Conservation (phyloP, 2,329 filamentous ascomycete species). For the Lizonia empirigonia region DNA sequence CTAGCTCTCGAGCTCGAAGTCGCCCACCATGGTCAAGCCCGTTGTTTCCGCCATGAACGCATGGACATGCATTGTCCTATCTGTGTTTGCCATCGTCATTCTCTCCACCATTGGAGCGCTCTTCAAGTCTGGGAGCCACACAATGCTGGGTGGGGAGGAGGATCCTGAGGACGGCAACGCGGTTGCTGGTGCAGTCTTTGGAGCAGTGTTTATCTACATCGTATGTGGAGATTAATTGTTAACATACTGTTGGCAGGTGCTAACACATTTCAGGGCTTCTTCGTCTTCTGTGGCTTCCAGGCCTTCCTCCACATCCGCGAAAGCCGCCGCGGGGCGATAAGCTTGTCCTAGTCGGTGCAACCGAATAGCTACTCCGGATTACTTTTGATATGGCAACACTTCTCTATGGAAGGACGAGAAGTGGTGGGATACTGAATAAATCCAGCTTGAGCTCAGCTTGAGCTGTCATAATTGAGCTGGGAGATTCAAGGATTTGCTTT, state of each 20-base stretch:
- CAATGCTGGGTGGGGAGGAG: conserved; percentile 76
- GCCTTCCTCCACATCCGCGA: conserved; percentile 84
- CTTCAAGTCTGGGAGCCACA: conserved; percentile 78
- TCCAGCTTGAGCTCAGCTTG: too few species aligned
- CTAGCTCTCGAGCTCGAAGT: conserved; percentile 13
- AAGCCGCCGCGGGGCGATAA: conserved; percentile 82
- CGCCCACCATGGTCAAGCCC: conserved; percentile 86
- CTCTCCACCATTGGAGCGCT: conserved; percentile 70
- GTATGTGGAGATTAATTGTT: conserved; percentile 62
- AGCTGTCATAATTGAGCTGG: not conserved
- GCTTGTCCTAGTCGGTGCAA: conserved; percentile 60
- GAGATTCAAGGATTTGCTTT: conserved; percentile 11
- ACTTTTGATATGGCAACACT: not conserved
- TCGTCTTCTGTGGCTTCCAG: conserved; percentile 90
- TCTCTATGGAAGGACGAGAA: too few species aligned
- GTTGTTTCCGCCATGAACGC: conserved; percentile 90
- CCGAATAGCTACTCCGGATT: not conserved
- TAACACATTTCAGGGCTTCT: conserved; percentile 65
- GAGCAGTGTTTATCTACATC: conserved; percentile 84
- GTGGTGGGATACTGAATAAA: too few species aligned
- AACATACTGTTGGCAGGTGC: not conserved
- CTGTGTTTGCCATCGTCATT: conserved; percentile 68
- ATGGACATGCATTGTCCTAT: conserved; percentile 83
- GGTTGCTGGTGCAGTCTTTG: conserved; percentile 84
- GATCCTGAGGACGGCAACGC: conserved; percentile 73